Percentiles rank a stretch among this genome's conserved stretches.
Conservation (phyloP, 306 rosid species). For the Abrus pulchellus region DNA sequence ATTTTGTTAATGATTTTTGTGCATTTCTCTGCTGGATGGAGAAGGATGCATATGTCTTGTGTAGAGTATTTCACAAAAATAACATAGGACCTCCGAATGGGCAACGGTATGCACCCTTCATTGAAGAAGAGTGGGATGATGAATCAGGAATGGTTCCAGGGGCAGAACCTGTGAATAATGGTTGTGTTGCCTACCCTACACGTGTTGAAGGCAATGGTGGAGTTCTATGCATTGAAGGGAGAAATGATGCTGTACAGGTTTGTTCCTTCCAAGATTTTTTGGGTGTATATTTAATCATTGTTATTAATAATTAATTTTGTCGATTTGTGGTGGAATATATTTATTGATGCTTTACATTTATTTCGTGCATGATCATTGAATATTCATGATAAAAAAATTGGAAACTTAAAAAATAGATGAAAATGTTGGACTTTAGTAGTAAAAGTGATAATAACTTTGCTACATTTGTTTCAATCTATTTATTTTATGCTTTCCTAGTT, state of each 20-base stretch:
- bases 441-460: background rate
- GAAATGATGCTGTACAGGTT: conserved; percentile 55
- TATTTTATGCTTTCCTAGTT: conserved; percentile 20
- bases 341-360: conserved; percentile 27
- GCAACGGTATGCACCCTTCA: conserved; percentile 96
- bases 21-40: conserved; percentile 61
- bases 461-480: background rate
- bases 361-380: conserved; percentile 2
- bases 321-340: conserved; percentile 17
- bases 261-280: conserved; percentile 39
- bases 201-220: conserved; percentile 52
- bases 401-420: conserved; percentile 5
- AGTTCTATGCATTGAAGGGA: conserved; percentile 51
- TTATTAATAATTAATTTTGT: conserved; percentile 25
- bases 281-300: background rate
- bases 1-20: conserved; percentile 43
- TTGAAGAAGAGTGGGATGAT: conserved; percentile 98
- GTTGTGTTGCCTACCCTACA: conserved; percentile 46
- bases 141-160: conserved; percentile 71
- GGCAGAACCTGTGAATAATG: conserved; percentile 52
- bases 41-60: conserved; percentile 95
- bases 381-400: conserved; percentile 20
- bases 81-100: conserved; percentile 99
- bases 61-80: conserved; percentile 99
- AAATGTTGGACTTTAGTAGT: conserved; percentile 3